Evolutionary conservation across 805 yeast species (phyloP).

Genomic region (Barnettozyma salicaria): DNA sequence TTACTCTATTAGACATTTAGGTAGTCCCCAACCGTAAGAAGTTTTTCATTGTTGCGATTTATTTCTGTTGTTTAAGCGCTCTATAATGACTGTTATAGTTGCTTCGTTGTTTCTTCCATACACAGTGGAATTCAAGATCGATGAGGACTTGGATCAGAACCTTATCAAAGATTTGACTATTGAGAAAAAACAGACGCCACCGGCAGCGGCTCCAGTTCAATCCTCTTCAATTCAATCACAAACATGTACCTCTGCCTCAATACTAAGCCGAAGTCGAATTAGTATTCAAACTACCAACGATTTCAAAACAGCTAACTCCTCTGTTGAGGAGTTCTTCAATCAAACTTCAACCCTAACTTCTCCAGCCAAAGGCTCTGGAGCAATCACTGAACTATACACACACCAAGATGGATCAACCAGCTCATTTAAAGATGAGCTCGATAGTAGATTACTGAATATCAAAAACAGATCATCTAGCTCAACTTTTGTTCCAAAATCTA

Average conservation of each 20-base stretch:
- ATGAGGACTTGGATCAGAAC: conserved; percentile 20
- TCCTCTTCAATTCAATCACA: neutral
- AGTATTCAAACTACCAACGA: conserved; percentile 5
- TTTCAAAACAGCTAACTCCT: conserved; percentile 14
- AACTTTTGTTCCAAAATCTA: conserved; percentile 37
- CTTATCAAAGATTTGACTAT: conserved; percentile 29
- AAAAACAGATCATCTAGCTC: conserved; percentile 14
- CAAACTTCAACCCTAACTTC: conserved; percentile 9
- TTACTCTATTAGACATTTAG: too few species aligned
- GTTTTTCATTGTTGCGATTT: neutral
- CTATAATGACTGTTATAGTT: conserved; percentile 56
- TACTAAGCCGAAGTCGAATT: conserved; percentile 21
- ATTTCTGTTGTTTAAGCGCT: neutral
- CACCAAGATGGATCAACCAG: neutral
- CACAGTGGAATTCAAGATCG: conserved; percentile 53
- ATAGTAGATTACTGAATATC: conserved; percentile 4
- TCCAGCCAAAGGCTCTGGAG: too few species aligned
- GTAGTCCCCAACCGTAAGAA: too few species aligned
- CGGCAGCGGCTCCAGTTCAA: conserved; percentile 2
- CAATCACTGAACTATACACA: conserved; percentile 1
- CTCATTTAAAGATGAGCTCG: conserved; percentile 12
- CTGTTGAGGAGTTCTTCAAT: conserved; percentile 26
- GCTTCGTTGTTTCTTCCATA: conserved; percentile 74
- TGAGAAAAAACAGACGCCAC: conserved; percentile 12
- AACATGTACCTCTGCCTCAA: conserved; percentile 9